phyloP scores from a whole-genome alignment of 2,329 filamentous ascomycete species.

The Exophiala calicioides region DNA sequence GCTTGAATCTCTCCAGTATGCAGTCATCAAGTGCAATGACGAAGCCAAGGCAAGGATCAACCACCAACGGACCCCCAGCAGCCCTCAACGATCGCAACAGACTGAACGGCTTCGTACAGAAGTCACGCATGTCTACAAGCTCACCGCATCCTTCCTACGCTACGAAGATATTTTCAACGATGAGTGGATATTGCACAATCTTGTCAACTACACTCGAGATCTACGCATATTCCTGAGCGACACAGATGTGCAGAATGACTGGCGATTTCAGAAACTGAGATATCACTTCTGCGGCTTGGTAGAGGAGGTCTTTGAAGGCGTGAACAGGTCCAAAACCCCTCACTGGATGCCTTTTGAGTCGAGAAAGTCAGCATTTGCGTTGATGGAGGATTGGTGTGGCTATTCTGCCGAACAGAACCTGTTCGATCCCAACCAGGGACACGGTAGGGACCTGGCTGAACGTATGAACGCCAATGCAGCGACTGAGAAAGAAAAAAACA shows the following conservation, averaged over 20 bases:
- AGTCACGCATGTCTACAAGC: conserved; percentile 92
- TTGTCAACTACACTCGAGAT: conserved; percentile 87
- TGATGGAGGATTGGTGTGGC: conserved; percentile 99
- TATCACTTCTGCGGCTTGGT: conserved; percentile 93
- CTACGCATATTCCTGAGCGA: conserved; percentile 94
- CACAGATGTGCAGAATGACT: conserved; percentile 88
- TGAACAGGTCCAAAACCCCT: conserved; percentile 80
- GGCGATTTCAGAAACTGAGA: conserved; percentile 87
- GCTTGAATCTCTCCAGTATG: conserved; percentile 84
- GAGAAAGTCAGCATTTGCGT: conserved; percentile 86
- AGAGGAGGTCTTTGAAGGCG: conserved; percentile 88
- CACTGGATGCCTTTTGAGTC: conserved; percentile 98
- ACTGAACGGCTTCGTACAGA: conserved; percentile 89
- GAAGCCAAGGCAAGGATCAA: conserved; percentile 79
- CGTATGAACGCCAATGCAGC: conserved; percentile 81
- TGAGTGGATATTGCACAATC: conserved; percentile 85
- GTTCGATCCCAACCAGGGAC: conserved; percentile 71
- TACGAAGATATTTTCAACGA: conserved; percentile 77
- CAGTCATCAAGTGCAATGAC: conserved; percentile 81
- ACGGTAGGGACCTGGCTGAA: conserved; percentile 47
- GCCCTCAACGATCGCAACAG: conserved; percentile 74
- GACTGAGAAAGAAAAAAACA: conserved; percentile 96
- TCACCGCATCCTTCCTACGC: conserved; percentile 86
- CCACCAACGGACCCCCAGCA: conserved; percentile 83
- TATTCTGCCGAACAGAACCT: conserved; percentile 90